phyloP scores from a whole-genome alignment of 2,329 filamentous ascomycete genomes.

The Xylaria sp. region DNA sequence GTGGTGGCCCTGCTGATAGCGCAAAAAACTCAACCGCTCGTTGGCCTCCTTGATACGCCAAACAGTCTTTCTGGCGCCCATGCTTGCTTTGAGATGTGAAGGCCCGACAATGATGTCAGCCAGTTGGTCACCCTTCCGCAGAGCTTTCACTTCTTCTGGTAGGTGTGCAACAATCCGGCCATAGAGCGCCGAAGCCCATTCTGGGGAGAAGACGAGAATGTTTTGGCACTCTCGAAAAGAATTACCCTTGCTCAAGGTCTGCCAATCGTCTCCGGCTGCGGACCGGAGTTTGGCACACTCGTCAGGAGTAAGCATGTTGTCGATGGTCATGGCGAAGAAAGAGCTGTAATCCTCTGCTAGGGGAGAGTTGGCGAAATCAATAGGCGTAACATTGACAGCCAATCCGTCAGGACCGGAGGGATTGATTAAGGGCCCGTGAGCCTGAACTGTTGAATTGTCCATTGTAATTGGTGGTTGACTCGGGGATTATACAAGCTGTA shows the following conservation, averaged over 20 bases:
- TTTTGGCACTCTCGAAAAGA: constrained; percentile 36
- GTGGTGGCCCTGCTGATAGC: constrained; percentile 63
- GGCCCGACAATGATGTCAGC: constrained; percentile 33
- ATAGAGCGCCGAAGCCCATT: constrained; percentile 34
- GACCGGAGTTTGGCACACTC: constrained; percentile 31
- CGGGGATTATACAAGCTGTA: neutral
- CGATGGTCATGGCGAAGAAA: constrained; percentile 37
- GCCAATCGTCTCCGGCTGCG: constrained; percentile 33
- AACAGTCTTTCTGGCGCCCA: constrained; percentile 35
- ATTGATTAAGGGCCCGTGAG: constrained; percentile 22
- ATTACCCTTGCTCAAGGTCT: constrained; percentile 32
- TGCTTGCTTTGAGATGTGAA: constrained; percentile 33
- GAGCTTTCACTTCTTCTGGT: constrained; percentile 30
- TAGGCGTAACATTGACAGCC: constrained; percentile 24
- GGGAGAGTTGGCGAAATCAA: constrained; percentile 34
- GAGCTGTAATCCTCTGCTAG: constrained; percentile 33
- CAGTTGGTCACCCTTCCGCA: constrained; percentile 30
- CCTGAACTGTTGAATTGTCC: constrained; percentile 22
- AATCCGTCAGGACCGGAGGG: constrained; percentile 17
- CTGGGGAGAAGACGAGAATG: constrained; percentile 33
- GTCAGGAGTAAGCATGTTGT: constrained; percentile 34
- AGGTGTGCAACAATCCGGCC: constrained; percentile 29
- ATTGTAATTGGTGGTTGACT: constrained; percentile 22
- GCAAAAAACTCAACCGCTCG: constrained; percentile 64
- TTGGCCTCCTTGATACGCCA: constrained; percentile 52